Percentiles rank a stretch among this genome's conserved stretches.
Evolutionary conservation across 2,329 filamentous ascomycete species (phyloP).

Genomic region (Stemphylium beticola): DNA sequence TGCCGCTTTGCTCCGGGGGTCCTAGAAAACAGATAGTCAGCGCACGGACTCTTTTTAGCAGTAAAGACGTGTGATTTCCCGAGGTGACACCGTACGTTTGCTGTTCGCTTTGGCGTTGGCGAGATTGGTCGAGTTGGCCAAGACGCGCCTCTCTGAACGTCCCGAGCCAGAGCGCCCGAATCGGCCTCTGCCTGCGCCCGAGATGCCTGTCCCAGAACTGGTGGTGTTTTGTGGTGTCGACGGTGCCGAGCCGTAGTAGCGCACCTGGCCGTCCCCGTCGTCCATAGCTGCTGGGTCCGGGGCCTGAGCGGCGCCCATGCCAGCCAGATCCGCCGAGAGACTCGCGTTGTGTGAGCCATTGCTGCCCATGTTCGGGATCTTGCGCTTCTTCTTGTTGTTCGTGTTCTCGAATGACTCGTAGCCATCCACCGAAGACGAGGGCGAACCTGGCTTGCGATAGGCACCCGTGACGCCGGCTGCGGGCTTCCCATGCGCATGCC

Average conservation of each 20-base stretch:
- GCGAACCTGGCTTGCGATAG: constrained; percentile 58
- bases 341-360: constrained; percentile 62
- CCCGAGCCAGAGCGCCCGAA: constrained; percentile 67
- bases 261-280: constrained; percentile 55
- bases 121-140: constrained; percentile 51
- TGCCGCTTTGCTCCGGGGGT: constrained; percentile 67
- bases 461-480: constrained; percentile 34
- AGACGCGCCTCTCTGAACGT: constrained; percentile 51
- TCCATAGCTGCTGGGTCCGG: constrained; percentile 53
- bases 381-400: constrained; percentile 99
- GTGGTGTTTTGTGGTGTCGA: constrained; percentile 57
- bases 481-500: constrained; percentile 36
- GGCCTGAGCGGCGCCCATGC: constrained; percentile 62
- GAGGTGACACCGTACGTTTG: constrained; percentile 47
- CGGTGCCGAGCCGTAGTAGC: constrained; percentile 64
- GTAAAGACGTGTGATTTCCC: constrained; percentile 30
- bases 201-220: constrained; percentile 69
- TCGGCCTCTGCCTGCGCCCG: constrained; percentile 82
- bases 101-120: constrained; percentile 52
- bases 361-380: constrained; percentile 89
- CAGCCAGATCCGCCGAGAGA: constrained; percentile 68
- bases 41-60: constrained; percentile 36
- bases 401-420: constrained; percentile 99
- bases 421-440: constrained; percentile 77
- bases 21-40: constrained; percentile 48